A percentile compares a stretch with the other conserved stretches of the same genome.
Conservation (phyloP, 2,329 filamentous ascomycete genomes). For the Gliomastix tumulicola region DNA sequence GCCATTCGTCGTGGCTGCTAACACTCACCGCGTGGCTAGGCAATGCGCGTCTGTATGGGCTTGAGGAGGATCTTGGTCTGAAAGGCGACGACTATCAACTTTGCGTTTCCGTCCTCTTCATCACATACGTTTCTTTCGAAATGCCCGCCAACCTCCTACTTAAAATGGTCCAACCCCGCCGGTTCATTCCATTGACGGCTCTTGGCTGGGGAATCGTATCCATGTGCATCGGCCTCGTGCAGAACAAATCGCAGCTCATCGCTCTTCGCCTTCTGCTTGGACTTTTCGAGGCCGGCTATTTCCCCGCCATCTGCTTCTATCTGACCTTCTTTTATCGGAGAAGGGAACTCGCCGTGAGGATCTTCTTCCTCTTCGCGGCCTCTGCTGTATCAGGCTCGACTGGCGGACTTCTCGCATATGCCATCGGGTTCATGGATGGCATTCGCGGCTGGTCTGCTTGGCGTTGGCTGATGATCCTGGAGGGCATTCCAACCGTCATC, state of each 20-base stretch:
- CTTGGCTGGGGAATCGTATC: constrained; percentile 45
- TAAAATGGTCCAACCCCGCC: constrained; percentile 27
- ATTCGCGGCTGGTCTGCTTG: constrained; percentile 41
- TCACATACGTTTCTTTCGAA: constrained; percentile 30
- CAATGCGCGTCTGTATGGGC: constrained; percentile 48
- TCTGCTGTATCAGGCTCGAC: constrained; percentile 53
- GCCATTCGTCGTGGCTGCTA: no score
- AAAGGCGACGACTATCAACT: constrained; percentile 49
- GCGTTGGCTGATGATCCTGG: constrained; percentile 61
- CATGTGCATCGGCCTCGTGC: constrained; percentile 48
- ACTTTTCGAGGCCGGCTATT: constrained; percentile 51
- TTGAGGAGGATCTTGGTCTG: constrained; percentile 51
- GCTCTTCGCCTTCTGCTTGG: constrained; percentile 52
- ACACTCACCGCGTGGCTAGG: constrained; percentile 18
- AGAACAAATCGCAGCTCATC: constrained; percentile 46
- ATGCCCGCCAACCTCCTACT: constrained; percentile 31
- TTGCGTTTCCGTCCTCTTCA: constrained; percentile 33
- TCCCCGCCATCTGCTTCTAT: constrained; percentile 51
- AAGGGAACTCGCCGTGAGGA: constrained; percentile 6
- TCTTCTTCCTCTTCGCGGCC: constrained; percentile 23
- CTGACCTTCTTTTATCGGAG: constrained; percentile 9
- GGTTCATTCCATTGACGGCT: constrained; percentile 36
- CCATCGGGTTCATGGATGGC: constrained; percentile 56
- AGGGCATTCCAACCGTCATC: constrained; percentile 24
- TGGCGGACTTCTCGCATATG: constrained; percentile 52